Percentiles rank a stretch among this genome's conserved stretches.
These are phyloP conservation scores for Aspergillus costaricaensis DNA, from an alignment of 2,329 filamentous ascomycete species.

Conservation along the genomic window DNA sequence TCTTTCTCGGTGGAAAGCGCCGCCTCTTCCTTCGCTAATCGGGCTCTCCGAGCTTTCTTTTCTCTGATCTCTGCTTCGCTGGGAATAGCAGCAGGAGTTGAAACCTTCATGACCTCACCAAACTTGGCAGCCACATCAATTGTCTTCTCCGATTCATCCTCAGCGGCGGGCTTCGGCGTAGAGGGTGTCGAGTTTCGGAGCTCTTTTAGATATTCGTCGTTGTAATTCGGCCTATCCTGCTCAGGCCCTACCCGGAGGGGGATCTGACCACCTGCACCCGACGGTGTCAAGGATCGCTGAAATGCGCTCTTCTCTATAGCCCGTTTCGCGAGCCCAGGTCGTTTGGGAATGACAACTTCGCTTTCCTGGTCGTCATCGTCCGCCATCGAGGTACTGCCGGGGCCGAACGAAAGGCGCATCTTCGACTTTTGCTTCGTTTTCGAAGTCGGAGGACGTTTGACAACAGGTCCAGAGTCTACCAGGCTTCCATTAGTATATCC, in stretches of 20 bases:
- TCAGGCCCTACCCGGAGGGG: slow-evolving; percentile 63
- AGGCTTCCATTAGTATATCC: slow-evolving; percentile 25
- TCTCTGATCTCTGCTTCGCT: slow-evolving; percentile 84
- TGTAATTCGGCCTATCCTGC: slow-evolving; percentile 76
- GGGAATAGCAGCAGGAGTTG: slow-evolving; percentile 59
- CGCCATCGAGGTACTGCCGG: slow-evolving; percentile 56
- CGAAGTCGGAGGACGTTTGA: slow-evolving; percentile 53
- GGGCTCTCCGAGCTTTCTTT: slow-evolving; percentile 85
- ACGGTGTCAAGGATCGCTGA: slow-evolving; percentile 55
- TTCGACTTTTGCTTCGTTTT: slow-evolving; percentile 71
- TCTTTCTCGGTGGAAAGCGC: slow-evolving; percentile 62
- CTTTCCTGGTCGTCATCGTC: slow-evolving; percentile 57
- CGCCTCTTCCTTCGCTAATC: slow-evolving; percentile 69
- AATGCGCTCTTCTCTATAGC: slow-evolving; percentile 68
- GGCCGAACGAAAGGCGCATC: slow-evolving; percentile 75
- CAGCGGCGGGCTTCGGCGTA: slow-evolving; percentile 62
- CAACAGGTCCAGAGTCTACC: slow-evolving; percentile 50
- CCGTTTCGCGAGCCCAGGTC: slow-evolving; percentile 61
- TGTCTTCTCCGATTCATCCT: slow-evolving; percentile 53
- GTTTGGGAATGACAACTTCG: slow-evolving; percentile 62
- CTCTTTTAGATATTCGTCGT: slow-evolving; percentile 81
- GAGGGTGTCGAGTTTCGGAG: slow-evolving; percentile 83
- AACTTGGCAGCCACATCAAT: slow-evolving; percentile 55
- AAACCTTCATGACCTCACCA: slow-evolving; percentile 41
- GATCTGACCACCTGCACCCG: slow-evolving; percentile 53